A percentile compares a stretch with the other conserved stretches of the same genome.
phyloP scores from a whole-genome alignment of 2,329 filamentous ascomycete genomes.

The Ascochyta rabiei region DNA sequence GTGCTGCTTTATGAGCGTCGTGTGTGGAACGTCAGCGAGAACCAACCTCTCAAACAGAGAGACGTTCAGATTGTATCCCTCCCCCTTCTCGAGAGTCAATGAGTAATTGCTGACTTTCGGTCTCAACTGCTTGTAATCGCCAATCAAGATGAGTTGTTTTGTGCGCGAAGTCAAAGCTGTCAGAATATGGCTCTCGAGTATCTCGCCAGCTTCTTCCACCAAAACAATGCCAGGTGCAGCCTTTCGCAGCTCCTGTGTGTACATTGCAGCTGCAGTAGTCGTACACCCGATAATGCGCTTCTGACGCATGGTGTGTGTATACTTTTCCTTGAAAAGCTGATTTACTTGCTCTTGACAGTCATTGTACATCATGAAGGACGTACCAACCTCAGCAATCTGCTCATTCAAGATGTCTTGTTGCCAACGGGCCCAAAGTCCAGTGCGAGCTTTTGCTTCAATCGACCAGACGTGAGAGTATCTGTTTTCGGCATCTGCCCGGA shows the following conservation, averaged over 20 bases:
- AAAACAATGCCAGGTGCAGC: constrained; percentile 66
- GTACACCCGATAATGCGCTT: constrained; percentile 73
- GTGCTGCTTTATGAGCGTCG: constrained; percentile 66
- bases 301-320: constrained; percentile 49
- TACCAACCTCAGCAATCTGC: constrained; percentile 50
- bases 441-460: constrained; percentile 51
- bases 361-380: constrained; percentile 52
- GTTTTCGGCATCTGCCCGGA: constrained; percentile 44
- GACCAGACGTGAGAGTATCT: constrained; percentile 58
- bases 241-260: constrained; percentile 60
- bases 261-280: constrained; percentile 71
- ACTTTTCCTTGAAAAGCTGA: constrained; percentile 32
- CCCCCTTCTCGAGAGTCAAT: constrained; percentile 66
- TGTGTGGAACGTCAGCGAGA: constrained; percentile 59
- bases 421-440: constrained; percentile 39
- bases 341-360: constrained; percentile 49
- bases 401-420: constrained; percentile 54
- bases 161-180: constrained; percentile 62
- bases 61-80: constrained; percentile 69
- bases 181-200: constrained; percentile 71
- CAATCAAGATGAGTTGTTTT: constrained; percentile 72
- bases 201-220: constrained; percentile 76
- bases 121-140: constrained; percentile 74
- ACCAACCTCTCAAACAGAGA: constrained; percentile 75
- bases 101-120: constrained; percentile 69